Evolutionary conservation across 2,329 filamentous ascomycete genomes (phyloP), one percentile per base, ranked within the genome.

Genomic region (Hymenoscyphus albidus): DNA sequence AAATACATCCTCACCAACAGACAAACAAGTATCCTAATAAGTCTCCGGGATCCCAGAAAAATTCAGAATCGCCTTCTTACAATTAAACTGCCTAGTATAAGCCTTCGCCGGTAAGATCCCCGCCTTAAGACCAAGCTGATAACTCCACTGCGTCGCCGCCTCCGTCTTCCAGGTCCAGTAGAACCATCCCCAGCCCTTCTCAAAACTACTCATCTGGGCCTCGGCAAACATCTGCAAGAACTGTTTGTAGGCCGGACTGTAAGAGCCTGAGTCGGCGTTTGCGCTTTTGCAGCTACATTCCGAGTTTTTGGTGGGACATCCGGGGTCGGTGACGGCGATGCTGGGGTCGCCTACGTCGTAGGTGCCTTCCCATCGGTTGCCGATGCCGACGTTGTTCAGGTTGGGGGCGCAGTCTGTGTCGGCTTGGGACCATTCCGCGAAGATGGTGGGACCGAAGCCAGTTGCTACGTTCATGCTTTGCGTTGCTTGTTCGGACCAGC

Each of bases 111-210:
- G 95, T 78, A 99, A 77, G 58, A 94, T 92, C 0, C 92, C 92
- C 1, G 90, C 90, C 61, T 83, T 83, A 68, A 93, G 80, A 0
- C 92, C 93, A 68, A 87, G 82, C 77, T 93, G 88, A 80, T 95
- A 97, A 76, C 93, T 97, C 95, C 95, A 99, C 79, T 97, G 92
- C 65, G 88, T 82, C 59, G 90, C 88, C 69, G 79, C 83, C 80
- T 98, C 94, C 38, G 94, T 97, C 78, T 93, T 86, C 94, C 95
- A 96, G 40, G 93, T 98, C 95, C 95, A 99, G 79, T 99, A 99
- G 80, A 96, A 97, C 95, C 95, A 99, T 59, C 95, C 95, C 89
- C 91, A 95, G 5, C 91, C 92, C 68, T 89, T 88, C 77, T 98
- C 94, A 74, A 98, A 99, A 65, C 88, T 91, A 71, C 89, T 83